A percentile compares a stretch with the other conserved stretches of the same genome.
Conservation (phyloP, 306 rosid species). For the Crotalaria pallida region DNA sequence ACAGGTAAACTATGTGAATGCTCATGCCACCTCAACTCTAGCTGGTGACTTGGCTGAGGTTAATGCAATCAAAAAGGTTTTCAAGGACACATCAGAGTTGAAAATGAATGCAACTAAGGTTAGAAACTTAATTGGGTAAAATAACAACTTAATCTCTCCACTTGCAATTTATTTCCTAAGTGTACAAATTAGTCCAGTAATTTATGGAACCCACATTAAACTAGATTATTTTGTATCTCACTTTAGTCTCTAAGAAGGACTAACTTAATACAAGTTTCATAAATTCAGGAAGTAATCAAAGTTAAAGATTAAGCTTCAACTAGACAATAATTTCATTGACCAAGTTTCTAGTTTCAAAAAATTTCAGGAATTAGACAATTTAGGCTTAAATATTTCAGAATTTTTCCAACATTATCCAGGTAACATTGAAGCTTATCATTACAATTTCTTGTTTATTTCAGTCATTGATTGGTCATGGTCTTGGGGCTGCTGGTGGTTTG, state of each 20-base stretch:
- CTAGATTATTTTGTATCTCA: no score
- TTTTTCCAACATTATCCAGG: neutral
- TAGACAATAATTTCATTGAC: no score
- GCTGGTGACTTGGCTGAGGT: conserved; percentile 77
- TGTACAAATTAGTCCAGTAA: neutral
- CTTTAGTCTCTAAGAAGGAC: no score
- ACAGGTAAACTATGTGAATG: conserved; percentile 77
- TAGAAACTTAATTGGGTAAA: neutral
- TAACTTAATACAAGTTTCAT: no score
- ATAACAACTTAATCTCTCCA: neutral
- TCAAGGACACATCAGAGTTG: conserved; percentile 51
- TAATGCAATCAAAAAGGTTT: conserved; percentile 61
- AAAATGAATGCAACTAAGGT: conserved; percentile 77
- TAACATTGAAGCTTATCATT: neutral
- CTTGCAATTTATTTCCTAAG: neutral
- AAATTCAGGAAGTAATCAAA: no score
- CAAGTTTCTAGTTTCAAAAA: no score
- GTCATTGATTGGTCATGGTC: conserved; percentile 83
- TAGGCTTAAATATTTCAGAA: neutral
- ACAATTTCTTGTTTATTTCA: conserved; percentile 15
- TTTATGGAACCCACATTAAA: neutral
- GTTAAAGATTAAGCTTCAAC: no score
- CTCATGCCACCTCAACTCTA: conserved; percentile 74
- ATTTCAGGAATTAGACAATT: no score
- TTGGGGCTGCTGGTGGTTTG: conserved; percentile 77